Conservation (phyloP, 2,329 filamentous ascomycete species). For the Spiromastix sp. region DNA sequence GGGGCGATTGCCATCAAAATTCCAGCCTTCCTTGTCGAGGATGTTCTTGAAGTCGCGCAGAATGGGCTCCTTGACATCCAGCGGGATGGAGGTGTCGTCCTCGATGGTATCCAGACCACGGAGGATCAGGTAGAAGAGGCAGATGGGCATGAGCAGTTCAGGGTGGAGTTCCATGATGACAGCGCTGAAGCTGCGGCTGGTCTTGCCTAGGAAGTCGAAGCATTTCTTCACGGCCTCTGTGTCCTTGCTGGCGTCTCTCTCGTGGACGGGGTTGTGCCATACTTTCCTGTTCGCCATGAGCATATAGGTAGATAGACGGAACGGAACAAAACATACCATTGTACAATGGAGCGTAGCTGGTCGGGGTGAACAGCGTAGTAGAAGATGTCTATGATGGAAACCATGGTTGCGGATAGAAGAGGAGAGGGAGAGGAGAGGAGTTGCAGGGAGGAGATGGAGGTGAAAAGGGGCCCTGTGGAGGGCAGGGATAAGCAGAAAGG, state of each 20-base stretch:
- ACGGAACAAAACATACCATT: conserved; percentile 58
- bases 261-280: conserved; percentile 91
- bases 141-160: conserved; percentile 79
- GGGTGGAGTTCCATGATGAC: conserved; percentile 95
- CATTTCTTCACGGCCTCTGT: conserved; percentile 64
- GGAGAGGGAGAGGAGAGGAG: not conserved
- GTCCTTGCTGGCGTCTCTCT: conserved; percentile 67
- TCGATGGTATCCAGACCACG: conserved; percentile 96
- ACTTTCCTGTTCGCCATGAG: conserved; percentile 57
- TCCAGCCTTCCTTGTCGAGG: conserved; percentile 81
- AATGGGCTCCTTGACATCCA: conserved; percentile 74
- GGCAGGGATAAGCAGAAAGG: conserved; percentile 3
- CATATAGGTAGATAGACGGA: not conserved
- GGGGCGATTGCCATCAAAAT: conserved; percentile 70
- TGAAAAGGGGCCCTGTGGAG: conserved; percentile 1
- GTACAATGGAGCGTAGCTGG: conserved; percentile 71
- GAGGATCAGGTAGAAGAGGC: conserved; percentile 85
- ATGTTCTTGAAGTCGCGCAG: conserved; percentile 71
- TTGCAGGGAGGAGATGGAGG: not conserved
- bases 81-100: conserved; percentile 88
- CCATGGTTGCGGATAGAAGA: conserved; percentile 8
- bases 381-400: conserved; percentile 29
- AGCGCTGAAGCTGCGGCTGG: conserved; percentile 82
- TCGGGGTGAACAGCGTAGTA: conserved; percentile 57
- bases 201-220: conserved; percentile 76